phyloP scores from a whole-genome alignment of 345 rosid species.

The Camelina sativa region DNA sequence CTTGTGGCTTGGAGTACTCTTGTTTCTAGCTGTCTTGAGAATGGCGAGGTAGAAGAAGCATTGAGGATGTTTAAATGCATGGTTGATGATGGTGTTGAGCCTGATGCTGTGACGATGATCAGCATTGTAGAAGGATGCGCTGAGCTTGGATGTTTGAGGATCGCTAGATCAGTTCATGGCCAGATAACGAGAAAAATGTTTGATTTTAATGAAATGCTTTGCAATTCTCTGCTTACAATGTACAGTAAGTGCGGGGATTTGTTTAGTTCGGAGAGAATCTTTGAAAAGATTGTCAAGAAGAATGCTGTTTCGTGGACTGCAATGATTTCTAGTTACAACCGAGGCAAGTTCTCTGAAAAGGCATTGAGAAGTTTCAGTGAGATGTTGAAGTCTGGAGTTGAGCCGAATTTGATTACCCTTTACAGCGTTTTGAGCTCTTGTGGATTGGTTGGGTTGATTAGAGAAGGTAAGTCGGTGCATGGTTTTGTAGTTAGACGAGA shows the following conservation, averaged over 20 bases:
- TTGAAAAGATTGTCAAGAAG: conserved; percentile 33
- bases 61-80: conserved; percentile 53
- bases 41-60: conserved; percentile 52
- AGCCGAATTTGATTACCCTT: conserved; percentile 67
- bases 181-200: conserved; percentile 46
- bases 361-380: conserved; percentile 57
- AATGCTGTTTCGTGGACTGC: conserved; percentile 72
- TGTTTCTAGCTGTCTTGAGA: conserved; percentile 60
- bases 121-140: conserved; percentile 61
- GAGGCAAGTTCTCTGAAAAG: conserved; percentile 51
- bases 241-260: conserved; percentile 77
- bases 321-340: conserved; percentile 72
- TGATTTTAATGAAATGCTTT: conserved; percentile 50
- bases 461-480: conserved; percentile 77
- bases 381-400: conserved; percentile 54
- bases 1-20: conserved; percentile 74
- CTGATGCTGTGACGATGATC: conserved; percentile 65
- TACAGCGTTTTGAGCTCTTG: conserved; percentile 71
- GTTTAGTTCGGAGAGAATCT: conserved; percentile 61
- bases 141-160: conserved; percentile 51
- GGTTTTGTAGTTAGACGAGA: conserved; percentile 58
- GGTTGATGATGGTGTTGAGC: conserved; percentile 51
- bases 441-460: conserved; percentile 56
- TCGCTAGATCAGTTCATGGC: conserved; percentile 61
- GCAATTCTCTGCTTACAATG: conserved; percentile 60